Conservation (phyloP, 2,329 filamentous ascomycete genomes). For the Arthrinium phaeospermum region DNA sequence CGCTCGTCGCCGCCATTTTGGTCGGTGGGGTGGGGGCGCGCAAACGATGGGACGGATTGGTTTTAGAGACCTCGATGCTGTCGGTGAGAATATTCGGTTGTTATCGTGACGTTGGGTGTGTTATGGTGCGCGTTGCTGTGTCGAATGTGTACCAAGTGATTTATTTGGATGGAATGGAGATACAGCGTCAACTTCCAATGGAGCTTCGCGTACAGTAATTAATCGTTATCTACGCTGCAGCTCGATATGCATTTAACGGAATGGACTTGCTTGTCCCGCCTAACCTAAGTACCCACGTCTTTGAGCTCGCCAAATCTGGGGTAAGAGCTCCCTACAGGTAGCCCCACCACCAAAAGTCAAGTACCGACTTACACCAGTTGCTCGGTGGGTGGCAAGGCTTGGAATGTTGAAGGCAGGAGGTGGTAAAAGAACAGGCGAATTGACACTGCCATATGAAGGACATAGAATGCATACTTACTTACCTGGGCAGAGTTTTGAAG, state of each 20-base stretch:
- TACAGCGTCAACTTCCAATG: background rate
- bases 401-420: background rate
- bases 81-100: background rate
- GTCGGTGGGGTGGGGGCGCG: background rate
- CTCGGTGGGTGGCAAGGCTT: background rate
- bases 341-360: background rate
- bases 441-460: background rate
- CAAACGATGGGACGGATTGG: background rate
- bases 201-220: background rate
- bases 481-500: background rate
- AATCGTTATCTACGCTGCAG: background rate
- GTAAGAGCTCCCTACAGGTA: background rate
- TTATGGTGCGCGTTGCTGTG: background rate
- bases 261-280: background rate
- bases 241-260: slow-evolving; percentile 2
- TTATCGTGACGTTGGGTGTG: background rate
- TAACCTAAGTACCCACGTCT: background rate
- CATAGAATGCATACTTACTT: background rate
- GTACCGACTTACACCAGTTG: background rate
- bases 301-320: background rate
- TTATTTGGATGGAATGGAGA: background rate
- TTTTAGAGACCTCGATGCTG: fast-evolving
- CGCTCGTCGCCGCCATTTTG: slow-evolving; percentile 23
- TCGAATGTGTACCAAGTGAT: background rate
- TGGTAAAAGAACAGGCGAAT: background rate